Evolutionary conservation across 768 basidiomycete species (phyloP), one percentile per base, ranked within the genome.

Genomic region (Chalciporus piperatus): DNA sequence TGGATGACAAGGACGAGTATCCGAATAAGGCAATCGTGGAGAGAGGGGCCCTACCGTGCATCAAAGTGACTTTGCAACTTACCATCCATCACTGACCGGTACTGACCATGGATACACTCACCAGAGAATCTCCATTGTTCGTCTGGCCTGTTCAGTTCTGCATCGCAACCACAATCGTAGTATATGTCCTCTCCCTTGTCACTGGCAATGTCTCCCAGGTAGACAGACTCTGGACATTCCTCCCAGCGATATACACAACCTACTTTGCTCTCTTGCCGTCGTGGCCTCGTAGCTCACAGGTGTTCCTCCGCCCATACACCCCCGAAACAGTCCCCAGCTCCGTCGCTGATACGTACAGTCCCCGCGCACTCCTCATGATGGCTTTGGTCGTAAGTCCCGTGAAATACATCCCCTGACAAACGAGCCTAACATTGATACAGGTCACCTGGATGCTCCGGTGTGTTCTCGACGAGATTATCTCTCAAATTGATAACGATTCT

Each of bases 161-260:
- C 55, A 45, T 76, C 0, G 74, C 74, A 27, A 64, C 70, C 0
- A 82, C 82, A 0, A 52, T 64, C 4, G 62, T 64, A 0, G 78
- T 81, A 7, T 92, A 80, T 60, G 56, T 88, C 7, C 64, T 77
- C 5, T 88, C 87, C 7, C 45, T 91, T 20, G 41, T 88, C 33
- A 92, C 89, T 0, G 77, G 79, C 38, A 94, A 95, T 59, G 86
- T 89, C 43, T 90, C 87, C 1, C 90, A 93, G 64, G 92, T 95
- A 22, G 92, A 98, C 71, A 82, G 90, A 25, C 63, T 92, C 23
- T 85, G 84, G 84, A 82, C 89, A 0, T 82, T 93, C 67, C 60
- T 90, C 32, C 94, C 95, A 0, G 77, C 86, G 7, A 76, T 95
- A 17, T 96, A 95, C 69, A 82, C 85, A 1, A 82, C 84, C 1